phyloP scores from a whole-genome alignment of 495 filamentous ascomycete genomes.

The Venustampulla echinocandica region DNA sequence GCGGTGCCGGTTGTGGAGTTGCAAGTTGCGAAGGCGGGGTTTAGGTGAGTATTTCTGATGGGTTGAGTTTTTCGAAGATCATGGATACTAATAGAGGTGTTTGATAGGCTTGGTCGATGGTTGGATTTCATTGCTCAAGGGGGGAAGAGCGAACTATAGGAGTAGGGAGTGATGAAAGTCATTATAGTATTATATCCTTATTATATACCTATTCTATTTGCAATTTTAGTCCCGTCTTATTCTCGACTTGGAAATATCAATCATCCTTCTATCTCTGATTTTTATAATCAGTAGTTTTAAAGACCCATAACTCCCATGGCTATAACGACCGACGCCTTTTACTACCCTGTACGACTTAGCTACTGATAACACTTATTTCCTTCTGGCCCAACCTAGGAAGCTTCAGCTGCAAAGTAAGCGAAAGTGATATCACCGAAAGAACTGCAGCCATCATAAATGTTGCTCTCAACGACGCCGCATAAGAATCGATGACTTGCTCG shows the following conservation, averaged over 20 bases:
- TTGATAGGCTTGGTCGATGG: slow-evolving; percentile 16
- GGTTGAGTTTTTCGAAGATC: background rate
- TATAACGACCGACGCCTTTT: no score
- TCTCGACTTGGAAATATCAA: no score
- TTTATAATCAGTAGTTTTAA: no score
- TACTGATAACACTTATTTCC: no score
- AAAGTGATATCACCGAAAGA: slow-evolving; percentile 39
- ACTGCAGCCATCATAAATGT: slow-evolving; percentile 31
- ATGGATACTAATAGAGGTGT: background rate
- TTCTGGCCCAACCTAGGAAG: slow-evolving; percentile 46
- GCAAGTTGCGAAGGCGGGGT: slow-evolving; percentile 69
- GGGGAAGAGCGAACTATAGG: slow-evolving; percentile 6
- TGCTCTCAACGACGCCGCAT: slow-evolving; percentile 41
- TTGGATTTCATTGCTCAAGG: slow-evolving; percentile 19
- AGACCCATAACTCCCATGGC: no score
- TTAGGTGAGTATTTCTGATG: slow-evolving; percentile 30
- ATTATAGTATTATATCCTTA: no score
- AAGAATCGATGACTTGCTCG: slow-evolving; percentile 49
- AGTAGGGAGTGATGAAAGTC: no score
- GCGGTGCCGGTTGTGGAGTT: slow-evolving; percentile 56
- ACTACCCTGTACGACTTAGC: no score
- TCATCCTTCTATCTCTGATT: no score
- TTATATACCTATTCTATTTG: no score
- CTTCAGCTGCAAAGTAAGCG: slow-evolving; percentile 41
- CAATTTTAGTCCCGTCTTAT: no score